phyloP scores from a whole-genome alignment of 2,329 filamentous ascomycete genomes.

The Diplodia seriata region DNA sequence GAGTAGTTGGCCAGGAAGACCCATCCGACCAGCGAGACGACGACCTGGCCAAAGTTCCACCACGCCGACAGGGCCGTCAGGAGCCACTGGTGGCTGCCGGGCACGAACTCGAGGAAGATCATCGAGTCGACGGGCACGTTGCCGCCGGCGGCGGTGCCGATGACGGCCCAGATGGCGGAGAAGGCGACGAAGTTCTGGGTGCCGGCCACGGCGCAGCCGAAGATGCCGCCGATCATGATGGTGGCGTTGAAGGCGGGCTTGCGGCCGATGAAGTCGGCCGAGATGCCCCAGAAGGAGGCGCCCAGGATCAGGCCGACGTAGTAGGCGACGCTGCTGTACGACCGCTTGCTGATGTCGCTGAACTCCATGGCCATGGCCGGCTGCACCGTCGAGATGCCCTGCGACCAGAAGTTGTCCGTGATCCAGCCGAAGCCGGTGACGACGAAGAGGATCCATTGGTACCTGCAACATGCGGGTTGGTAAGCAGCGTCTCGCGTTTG shows the following conservation, averaged over 20 bases:
- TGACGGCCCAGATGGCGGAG: constrained; percentile 33
- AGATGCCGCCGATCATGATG: constrained; percentile 33
- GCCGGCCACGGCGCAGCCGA: constrained; percentile 34
- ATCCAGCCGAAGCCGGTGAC: constrained; percentile 75
- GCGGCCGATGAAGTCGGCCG: constrained; percentile 34
- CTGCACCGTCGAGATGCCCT: constrained; percentile 37
- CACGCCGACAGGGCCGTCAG: constrained; percentile 66
- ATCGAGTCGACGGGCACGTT: constrained; percentile 69
- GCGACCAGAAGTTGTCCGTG: constrained; percentile 62
- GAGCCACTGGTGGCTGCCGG: constrained; percentile 65
- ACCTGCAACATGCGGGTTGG: too few species aligned
- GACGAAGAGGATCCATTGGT: constrained; percentile 67
- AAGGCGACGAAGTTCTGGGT: constrained; percentile 35
- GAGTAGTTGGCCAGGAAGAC: constrained; percentile 55
- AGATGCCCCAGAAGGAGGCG: constrained; percentile 51
- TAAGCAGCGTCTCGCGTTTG: neutral
- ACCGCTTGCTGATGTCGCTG: constrained; percentile 35
- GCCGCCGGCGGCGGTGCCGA: constrained; percentile 41
- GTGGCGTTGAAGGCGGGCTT: constrained; percentile 35
- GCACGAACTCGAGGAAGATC: constrained; percentile 69
- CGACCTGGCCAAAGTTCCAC: constrained; percentile 66
- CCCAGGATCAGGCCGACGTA: constrained; percentile 43
- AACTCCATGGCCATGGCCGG: constrained; percentile 34
- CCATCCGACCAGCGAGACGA: constrained; percentile 56
- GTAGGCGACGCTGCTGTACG: constrained; percentile 46